Evolutionary conservation across 2,329 filamentous ascomycete genomes (phyloP), one percentile per base, ranked within the genome.

Genomic region (Pestalotiopsis sp.): DNA sequence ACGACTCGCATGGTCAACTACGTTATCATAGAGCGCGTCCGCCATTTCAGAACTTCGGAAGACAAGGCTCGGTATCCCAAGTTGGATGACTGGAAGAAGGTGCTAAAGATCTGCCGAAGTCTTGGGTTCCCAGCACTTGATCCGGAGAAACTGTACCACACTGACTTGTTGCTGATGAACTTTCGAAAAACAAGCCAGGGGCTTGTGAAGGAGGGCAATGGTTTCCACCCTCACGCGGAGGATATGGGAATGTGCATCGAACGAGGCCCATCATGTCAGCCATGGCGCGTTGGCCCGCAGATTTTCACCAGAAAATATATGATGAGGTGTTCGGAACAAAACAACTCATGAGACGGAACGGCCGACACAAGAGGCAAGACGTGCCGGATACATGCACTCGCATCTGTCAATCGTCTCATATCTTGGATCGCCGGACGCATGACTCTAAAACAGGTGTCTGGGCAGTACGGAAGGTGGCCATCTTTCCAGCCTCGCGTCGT

Each of bases 11-110:
- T 65, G 63, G 45, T 65, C 63, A 65, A 57, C 45, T 57, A 65
- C 31, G 23, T 49, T 14, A 38, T 65, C 45, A 65, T 65, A n/a
- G 63, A 65, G 25, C 63, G 63, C 11, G 63, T 65, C 14, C 63
- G 63, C 9, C 63, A 65, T 45, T 57, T 38, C 49, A 41, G 45
- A 12, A 65, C 38, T 14, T 38, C 49, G 6, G 25, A 57, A n/a
- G 63, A 65, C n/a, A 65, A 65, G 31, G 23, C n/a, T 39, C 63
- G 63, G 31, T 65, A 65, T 31, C 63, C 63, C 20, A 65, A 57
- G 27, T 31, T 65, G 23, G 63, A 65, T 23, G 63, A 65, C 45
- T 65, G 63, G 63, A 12, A 57, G 13, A 56, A 4, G 13, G 63
- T 65, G n/a, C 27, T 65, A 23, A 31, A 27, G 7, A 57, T 65